Evolutionary conservation across 176 grass and related monocot genomes (phyloP), one percentile per base, ranked within the genome.

Genomic region (Oryza glaberrima): DNA sequence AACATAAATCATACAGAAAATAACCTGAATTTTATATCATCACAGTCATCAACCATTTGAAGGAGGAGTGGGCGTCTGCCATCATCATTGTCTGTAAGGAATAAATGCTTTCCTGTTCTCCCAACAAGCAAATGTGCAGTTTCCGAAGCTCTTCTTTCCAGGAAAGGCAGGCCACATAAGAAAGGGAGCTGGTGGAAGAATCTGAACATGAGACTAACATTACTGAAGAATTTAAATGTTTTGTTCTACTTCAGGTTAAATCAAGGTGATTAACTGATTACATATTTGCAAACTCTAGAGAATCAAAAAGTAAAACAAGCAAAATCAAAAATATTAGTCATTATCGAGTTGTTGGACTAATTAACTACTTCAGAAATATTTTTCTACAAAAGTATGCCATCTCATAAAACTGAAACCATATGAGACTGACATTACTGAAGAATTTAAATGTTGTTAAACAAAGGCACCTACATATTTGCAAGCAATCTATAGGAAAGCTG

Each of bases 101-200:
- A 98, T 72, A 98, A 78, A 90, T 98, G 96, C 58, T 95, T 98
- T 76, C 96, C 96, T 48, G 96, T 98, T 91, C 85, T 95, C 68
- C 96, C 96, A 84, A 92, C 96, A 87, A 98, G 90, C 73, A 92
- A 91, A 78, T 98, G 96, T 76, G 96, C 96, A 63, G 96, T 88
- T 95, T 95, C 91, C n/a, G 86, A 90, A 72, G 96, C 96, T 87
- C 91, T 92, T 93, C 46, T 72, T 87, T 98, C 96, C 88, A 98
- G 86, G 86, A 98, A 98, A 80, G 93, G 96, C 77, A 95, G 86
- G 76, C 96, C 96, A 76, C 96, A 98, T 86, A 98, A 88, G 87
- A 98, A 92, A 75, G 96, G 96, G 72, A 98, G 78, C 96, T 98
- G 93, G 77, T 90, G 86, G 87, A 93, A 89, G 75, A 91, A 93